These are phyloP conservation scores for Dipsacomyces acuminosporus DNA, from an alignment of 371 early-diverging fungal species.

Conservation along the genomic window DNA sequence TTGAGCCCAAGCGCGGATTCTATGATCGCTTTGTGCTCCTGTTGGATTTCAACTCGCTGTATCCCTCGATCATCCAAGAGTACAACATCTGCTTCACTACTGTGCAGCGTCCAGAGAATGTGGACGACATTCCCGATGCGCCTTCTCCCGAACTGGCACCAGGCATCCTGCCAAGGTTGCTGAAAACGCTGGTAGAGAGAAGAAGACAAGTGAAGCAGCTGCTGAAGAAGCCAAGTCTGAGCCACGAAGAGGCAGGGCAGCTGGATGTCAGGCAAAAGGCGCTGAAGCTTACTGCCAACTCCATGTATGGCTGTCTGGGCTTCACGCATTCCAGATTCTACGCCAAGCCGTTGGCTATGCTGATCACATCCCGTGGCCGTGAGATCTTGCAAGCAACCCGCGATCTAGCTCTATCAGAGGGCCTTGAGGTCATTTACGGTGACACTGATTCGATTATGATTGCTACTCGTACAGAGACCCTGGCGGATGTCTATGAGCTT, in stretches of 20 bases:
- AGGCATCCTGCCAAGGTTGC: slow-evolving; percentile 88
- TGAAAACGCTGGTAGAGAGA: slow-evolving; percentile 87
- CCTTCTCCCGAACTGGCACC: slow-evolving; percentile 62
- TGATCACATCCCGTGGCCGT: slow-evolving; percentile 97
- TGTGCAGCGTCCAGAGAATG: slow-evolving; percentile 58
- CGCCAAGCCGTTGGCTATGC: slow-evolving; percentile 96
- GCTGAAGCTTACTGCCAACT: slow-evolving; percentile 98
- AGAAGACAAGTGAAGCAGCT: slow-evolving; percentile 88
- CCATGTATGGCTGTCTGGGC: slow-evolving; percentile 99
- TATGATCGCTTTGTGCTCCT: slow-evolving; percentile 96
- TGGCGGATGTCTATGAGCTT: slow-evolving; percentile 72
- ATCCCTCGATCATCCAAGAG: slow-evolving; percentile 99
- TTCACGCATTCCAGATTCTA: slow-evolving; percentile 94
- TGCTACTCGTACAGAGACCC: slow-evolving; percentile 79
- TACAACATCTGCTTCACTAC: slow-evolving; percentile 99
- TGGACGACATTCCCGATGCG: slow-evolving; percentile 70
- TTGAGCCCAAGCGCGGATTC: slow-evolving; percentile 97
- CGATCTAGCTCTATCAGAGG: slow-evolving; percentile 70
- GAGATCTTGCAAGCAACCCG: slow-evolving; percentile 96
- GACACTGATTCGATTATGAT: slow-evolving; percentile 99
- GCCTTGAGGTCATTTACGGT: slow-evolving; percentile 98
- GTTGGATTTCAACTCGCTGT: slow-evolving; percentile 99
- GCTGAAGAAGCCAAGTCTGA: slow-evolving; percentile 69
- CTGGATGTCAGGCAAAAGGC: slow-evolving; percentile 96
- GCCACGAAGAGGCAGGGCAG: slow-evolving; percentile 59